Evolutionary conservation across 495 filamentous ascomycete species (phyloP), one percentile per base, ranked within the genome.

Genomic region (Glonium stellatum): DNA sequence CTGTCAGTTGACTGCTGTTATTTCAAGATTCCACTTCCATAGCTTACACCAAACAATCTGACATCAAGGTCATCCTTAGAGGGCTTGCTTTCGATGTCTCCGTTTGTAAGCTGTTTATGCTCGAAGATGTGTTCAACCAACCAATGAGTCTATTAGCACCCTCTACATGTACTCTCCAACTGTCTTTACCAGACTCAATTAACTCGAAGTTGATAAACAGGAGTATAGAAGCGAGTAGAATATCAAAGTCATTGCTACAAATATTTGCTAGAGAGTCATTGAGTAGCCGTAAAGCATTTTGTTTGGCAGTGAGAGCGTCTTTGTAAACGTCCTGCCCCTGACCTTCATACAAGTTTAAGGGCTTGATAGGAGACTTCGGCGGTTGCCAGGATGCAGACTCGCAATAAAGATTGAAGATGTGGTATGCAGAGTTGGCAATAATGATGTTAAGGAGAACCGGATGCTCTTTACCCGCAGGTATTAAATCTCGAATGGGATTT

Each of bases 1-100:
- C 6, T 9, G 36, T 57, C 49, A 60, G 53, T 27, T 2, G 13
- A 11, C n/a, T 23, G 11, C 9, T 15, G 23, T 52, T n/a, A 34
- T 42, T 35, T 42, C 1, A 10, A 21, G 21, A 22, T 18, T 1
- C 9, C 2, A 23, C 12, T 18, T 1, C 11, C 31, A 9, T 15
- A 10, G 62, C 64, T 25, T 63, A 67, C 64, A 67, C 64, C 31
- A 67, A 23, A 36, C 57, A 60, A 27, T 67, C 64, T n/a, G 64
- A 54, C 6, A 67, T 54, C 3, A 67, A 36, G 41, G 37, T 57
- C 13, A 27, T 21, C 15, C 61, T 57, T 12, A 63, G 31, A 37
- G 31, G 39, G 42, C 57, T n/a, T n/a, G n/a, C n/a, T n/a, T n/a
- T n/a, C n/a, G n/a, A n/a, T n/a, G n/a, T n/a, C n/a, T n/a, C n/a